Evolutionary conservation across 495 filamentous ascomycete species (phyloP), one percentile per base, ranked within the genome.

Genomic region (Sordaria brevicollis): DNA sequence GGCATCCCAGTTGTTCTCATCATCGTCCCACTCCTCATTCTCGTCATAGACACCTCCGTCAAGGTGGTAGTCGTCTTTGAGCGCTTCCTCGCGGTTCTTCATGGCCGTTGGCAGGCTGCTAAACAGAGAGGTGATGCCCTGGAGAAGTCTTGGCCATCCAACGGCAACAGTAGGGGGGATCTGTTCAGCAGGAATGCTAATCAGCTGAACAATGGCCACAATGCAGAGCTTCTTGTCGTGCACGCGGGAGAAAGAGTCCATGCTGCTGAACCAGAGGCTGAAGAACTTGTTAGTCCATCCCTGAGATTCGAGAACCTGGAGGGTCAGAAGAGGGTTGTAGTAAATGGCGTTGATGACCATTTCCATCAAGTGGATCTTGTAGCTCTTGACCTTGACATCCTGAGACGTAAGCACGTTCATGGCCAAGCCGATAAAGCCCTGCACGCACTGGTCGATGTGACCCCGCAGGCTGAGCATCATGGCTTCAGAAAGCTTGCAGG

Each of bases 271-370:
- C 95, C 95, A 99, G 36, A 93, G 83, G 79, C 90, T 95, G 86
- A 99, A 99, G 81, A 99, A 98, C 81, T 96, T 97, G 81, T 98
- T 98, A n/a, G 95, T 99, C 94, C 92, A 97, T 69, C 87, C 89
- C 68, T 94, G 93, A n/a, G 85, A 78, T 80, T 99, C 95, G 41
- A 99, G 84, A 21, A 96, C 86, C 67, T 93, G 92, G 35, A 99
- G 85, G 71, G 91, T 83, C 70, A 97, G 86, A 35, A 85, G 78
- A 3, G 95, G 93, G 81, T 97, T 97, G 82, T 98, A 98, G 85
- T 98, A 97, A 72, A 97, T 93, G 67, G 91, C 91, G 80, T 99
- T 98, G 85, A 99, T 95, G 67, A 98, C 88, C 91, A 99, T 97
- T 83, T 98, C 96, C 92, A 99, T 96, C 66, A 99, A 81, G 79